Evolutionary conservation across 108 stramenopile genomes (phyloP).

Genomic region (Pseudonitzschia pungens): DNA sequence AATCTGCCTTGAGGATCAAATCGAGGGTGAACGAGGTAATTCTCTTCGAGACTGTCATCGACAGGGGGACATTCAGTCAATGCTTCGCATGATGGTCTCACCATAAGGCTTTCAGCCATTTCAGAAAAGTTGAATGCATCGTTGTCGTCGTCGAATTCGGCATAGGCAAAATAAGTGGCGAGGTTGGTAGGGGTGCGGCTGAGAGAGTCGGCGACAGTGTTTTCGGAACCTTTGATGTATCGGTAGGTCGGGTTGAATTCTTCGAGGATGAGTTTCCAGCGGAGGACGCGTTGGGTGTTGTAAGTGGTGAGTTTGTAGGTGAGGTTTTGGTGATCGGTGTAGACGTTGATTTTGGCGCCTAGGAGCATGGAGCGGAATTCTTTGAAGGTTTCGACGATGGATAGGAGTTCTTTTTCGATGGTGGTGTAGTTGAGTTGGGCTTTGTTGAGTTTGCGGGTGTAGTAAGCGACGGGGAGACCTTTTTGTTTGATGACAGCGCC

Average conservation of each 20-base stretch:
- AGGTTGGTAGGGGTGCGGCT: neutral
- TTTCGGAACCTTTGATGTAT: neutral
- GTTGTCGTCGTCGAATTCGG: no score
- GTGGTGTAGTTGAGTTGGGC: slow-evolving; percentile 40
- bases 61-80: neutral
- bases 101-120: neutral
- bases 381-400: slow-evolving; percentile 53
- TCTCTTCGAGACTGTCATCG: no score
- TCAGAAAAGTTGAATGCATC: neutral
- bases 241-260: slow-evolving; percentile 28
- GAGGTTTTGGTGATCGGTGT: slow-evolving; percentile 46
- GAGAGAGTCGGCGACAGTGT: neutral
- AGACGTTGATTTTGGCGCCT: slow-evolving; percentile 34
- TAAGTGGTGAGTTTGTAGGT: slow-evolving; percentile 16
- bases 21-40: neutral
- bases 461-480: slow-evolving; percentile 40
- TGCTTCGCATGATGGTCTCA: neutral
- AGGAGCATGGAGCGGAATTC: slow-evolving; percentile 45
- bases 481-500: slow-evolving; percentile 47
- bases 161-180: neutral
- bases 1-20: neutral
- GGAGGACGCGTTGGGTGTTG: slow-evolving; percentile 42
- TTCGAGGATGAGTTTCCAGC: slow-evolving; percentile 42
- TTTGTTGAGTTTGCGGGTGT: slow-evolving; percentile 38
- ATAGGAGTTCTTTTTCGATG: slow-evolving; percentile 52